Evolutionary conservation across 73 alveolate species (phyloP), one percentile per base, ranked within the genome.

Genomic region (Diophrys appendiculata): DNA sequence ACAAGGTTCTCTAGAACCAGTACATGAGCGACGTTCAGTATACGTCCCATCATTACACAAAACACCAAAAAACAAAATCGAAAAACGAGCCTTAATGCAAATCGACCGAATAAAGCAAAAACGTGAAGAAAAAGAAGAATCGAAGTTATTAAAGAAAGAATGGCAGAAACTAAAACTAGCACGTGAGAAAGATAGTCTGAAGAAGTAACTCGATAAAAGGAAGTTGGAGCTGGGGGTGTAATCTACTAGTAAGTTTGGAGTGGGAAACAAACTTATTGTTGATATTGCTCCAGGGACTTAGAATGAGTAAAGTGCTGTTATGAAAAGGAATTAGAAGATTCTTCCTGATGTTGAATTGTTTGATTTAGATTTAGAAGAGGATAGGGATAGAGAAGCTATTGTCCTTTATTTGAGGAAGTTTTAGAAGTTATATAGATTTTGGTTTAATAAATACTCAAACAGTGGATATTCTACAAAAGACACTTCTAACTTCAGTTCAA

Each of bases 311-410:
- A 73, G 34, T n/a, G 76, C 73, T 24, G 73, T n/a, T n/a, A 73
- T 11, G 76, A 55, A 54, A 73, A 22, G 60, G 31, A 55, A 23
- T 26, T 79, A 29, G 79, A 76, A 24, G 65, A 54, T 5, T 18
- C 53, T 43, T 28, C 81, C 81, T 35, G 81, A 72, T 3, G 80
- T 85, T 14, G 77, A 54, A 27, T 68, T 88, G 0, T 64, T 90
- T 30, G 94, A 91, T 69, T 71, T 91, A 0, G 86, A 84, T 52
- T 72, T 82, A 32, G 97, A 92, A 68, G 97, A 92, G 55, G 90
- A 88, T 29, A 83, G 97, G 80, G 97, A 92, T 29, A 82, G 73
- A 25, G 93, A 84, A 68, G 69, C 89, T 1, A 86, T 92, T 2
- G 76, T 77, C 32, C 25, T 68, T 67, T 76, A 83, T 24, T 79